Conservation (phyloP, 805 yeast genomes). For the Schwanniomyces polymorphus region DNA sequence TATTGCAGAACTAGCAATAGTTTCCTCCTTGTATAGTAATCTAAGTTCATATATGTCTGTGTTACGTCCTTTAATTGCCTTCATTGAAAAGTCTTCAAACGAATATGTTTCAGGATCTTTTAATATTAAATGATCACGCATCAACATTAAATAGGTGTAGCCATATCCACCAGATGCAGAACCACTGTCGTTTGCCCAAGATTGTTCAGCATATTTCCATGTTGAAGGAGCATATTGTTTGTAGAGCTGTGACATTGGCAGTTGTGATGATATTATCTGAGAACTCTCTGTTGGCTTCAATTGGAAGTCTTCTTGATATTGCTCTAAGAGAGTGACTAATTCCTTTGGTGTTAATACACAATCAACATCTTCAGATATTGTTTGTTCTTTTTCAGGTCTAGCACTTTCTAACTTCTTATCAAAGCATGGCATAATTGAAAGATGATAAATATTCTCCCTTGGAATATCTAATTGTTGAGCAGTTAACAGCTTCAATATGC, state of each 20-base stretch:
- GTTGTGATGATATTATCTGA: conserved; percentile 4
- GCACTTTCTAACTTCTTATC: conserved; percentile 96
- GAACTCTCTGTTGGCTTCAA: conserved; percentile 17
- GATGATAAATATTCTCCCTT: conserved; percentile 61
- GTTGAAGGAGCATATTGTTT: conserved; percentile 47
- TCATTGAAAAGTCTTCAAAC: conserved; percentile 26
- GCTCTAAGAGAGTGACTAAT: conserved; percentile 67
- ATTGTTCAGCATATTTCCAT: conserved; percentile 60
- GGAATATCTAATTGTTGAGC: conserved; percentile 27
- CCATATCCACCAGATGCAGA: conserved; percentile 91
- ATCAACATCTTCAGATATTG: conserved; percentile 64
- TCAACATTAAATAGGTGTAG: conserved; percentile 55
- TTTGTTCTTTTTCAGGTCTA: conserved; percentile 58
- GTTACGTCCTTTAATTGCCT: conserved; percentile 64
- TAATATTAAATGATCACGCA: conserved; percentile 24
- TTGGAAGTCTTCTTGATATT: conserved; percentile 42
- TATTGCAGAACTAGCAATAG: conserved; percentile 55
- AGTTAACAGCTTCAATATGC: conserved; percentile 58
- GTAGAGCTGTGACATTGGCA: conserved; percentile 20
- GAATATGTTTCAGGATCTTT: conserved; percentile 12
- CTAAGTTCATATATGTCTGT: conserved; percentile 72
- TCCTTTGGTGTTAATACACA: conserved; percentile 94
- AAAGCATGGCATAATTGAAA: conserved; percentile 94
- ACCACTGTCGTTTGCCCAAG: conserved; percentile 78
- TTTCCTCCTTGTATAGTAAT: conserved; percentile 40